Evolutionary conservation across 1,284 basidiomycete genomes (phyloP).

Genomic region (Vanrija pseudolonga): DNA sequence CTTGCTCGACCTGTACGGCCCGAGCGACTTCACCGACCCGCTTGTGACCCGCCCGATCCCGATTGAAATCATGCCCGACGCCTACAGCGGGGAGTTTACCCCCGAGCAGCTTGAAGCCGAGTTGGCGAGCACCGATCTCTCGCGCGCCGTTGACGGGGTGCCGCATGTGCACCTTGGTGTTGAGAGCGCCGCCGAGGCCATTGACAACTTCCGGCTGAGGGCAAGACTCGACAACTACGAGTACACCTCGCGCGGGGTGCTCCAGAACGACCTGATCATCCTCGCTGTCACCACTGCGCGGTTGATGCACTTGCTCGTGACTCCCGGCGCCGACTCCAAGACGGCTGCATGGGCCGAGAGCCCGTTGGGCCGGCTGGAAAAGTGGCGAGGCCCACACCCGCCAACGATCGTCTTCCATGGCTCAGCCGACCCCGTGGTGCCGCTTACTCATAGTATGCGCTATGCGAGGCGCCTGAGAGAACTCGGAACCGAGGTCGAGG

Average conservation of each 20-base stretch:
- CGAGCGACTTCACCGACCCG: not conserved
- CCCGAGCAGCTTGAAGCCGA: too few species aligned
- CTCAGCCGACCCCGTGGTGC: conserved; percentile 13
- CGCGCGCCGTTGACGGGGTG: too few species aligned
- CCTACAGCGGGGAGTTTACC: too few species aligned
- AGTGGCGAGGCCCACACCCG: conserved; percentile 12
- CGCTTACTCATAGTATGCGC: conserved; percentile 9
- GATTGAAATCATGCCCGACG: too few species aligned
- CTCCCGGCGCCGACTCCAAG: conserved; percentile 8
- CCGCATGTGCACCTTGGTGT: too few species aligned
- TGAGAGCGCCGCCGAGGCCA: too few species aligned
- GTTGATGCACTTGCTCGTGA: too few species aligned
- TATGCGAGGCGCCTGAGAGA: conserved; percentile 14
- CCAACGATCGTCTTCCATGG: conserved; percentile 27
- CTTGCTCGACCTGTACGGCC: conserved; percentile 4
- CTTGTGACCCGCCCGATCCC: not conserved
- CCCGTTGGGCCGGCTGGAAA: conserved; percentile 6
- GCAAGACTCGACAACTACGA: not conserved
- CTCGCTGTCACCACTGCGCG: not conserved
- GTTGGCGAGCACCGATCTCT: too few species aligned
- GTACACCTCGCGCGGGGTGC: not conserved
- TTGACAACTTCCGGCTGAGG: too few species aligned
- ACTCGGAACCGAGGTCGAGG: conserved; percentile 3
- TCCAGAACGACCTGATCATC: not conserved
- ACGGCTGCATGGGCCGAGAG: not conserved